These are phyloP conservation scores for Rhodotorula sphaerocarpa DNA, from an alignment of 768 basidiomycete species.

Conservation along the genomic window DNA sequence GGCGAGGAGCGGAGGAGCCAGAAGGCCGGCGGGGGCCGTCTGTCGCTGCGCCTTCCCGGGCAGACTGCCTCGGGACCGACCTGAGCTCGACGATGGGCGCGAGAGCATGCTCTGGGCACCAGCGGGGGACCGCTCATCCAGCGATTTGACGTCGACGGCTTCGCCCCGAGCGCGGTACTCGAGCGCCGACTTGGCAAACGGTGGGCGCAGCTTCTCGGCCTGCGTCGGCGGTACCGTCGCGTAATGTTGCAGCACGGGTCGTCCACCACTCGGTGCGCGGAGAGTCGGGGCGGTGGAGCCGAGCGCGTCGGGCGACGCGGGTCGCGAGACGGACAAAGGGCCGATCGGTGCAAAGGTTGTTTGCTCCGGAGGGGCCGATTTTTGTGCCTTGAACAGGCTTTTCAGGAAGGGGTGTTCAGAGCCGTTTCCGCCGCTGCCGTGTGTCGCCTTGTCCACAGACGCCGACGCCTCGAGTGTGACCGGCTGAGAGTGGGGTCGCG, in stretches of 20 bases:
- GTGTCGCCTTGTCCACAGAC: neutral
- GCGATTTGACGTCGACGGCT: neutral
- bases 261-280: neutral
- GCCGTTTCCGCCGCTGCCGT: too few relatives aligned
- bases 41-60: slow-evolving; percentile 1
- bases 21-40: neutral
- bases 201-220: slow-evolving; percentile 1
- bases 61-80: too few relatives aligned
- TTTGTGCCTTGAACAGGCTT: slow-evolving; percentile 16
- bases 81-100: too few relatives aligned
- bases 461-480: neutral
- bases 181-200: slow-evolving; percentile 2
- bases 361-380: slow-evolving; percentile 22
- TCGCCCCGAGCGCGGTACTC: neutral
- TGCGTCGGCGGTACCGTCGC: slow-evolving; percentile 3
- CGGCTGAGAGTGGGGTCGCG: slow-evolving; percentile 2
- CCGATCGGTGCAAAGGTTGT: slow-evolving; percentile 23
- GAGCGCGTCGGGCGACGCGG: slow-evolving; percentile 5
- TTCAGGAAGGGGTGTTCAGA: slow-evolving; percentile 22
- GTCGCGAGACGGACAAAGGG: slow-evolving; percentile 14
- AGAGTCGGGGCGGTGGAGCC: neutral
- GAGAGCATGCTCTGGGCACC: neutral
- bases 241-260: slow-evolving; percentile 12
- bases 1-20: slow-evolving; percentile 3
- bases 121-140: neutral